Conservation (phyloP, 805 yeast genomes). For the Teunomyces gatunensis region DNA sequence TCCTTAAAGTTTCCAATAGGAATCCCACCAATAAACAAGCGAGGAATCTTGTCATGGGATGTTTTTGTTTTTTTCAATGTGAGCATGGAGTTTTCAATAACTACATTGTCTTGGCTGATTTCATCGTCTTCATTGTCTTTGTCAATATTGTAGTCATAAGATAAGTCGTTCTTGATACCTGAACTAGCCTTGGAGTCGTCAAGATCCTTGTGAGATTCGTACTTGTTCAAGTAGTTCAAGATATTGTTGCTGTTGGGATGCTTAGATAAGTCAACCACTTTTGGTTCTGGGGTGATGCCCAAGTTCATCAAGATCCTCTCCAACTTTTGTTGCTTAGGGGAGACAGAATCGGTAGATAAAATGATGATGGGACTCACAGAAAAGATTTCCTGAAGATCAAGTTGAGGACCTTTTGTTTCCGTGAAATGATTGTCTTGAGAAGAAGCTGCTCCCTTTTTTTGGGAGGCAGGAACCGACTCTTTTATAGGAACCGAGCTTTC, state of each 20-base stretch:
- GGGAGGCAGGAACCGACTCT: slow-evolving; percentile 1
- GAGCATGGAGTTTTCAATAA: slow-evolving; percentile 3
- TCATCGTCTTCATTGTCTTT: slow-evolving; percentile 8
- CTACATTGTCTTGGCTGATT: slow-evolving; percentile 9
- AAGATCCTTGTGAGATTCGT: slow-evolving; percentile 8
- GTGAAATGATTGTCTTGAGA: not conserved
- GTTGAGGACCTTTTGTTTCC: slow-evolving; percentile 10
- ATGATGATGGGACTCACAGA: slow-evolving; percentile 28
- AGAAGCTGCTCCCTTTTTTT: not conserved
- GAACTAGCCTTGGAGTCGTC: not conserved
- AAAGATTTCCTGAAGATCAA: slow-evolving; percentile 32
- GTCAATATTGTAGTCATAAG: not conserved
- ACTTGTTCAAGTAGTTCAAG: slow-evolving; percentile 22
- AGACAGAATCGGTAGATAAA: slow-evolving; percentile 22
- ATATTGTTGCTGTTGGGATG: slow-evolving; percentile 30
- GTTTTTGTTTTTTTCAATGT: not conserved
- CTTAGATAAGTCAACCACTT: slow-evolving; percentile 25
- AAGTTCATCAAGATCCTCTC: slow-evolving; percentile 20
- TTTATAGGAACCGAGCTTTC: not conserved
- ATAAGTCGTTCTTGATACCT: slow-evolving; percentile 7
- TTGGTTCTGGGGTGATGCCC: slow-evolving; percentile 33
- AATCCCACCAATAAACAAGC: slow-evolving; percentile 32
- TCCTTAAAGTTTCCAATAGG: slow-evolving; percentile 30
- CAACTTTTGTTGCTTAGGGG: slow-evolving; percentile 9
- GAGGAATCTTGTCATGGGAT: slow-evolving; percentile 20